Evolutionary conservation across 2,329 filamentous ascomycete species (phyloP).

Genomic region (Annulohypoxylon truncatum): DNA sequence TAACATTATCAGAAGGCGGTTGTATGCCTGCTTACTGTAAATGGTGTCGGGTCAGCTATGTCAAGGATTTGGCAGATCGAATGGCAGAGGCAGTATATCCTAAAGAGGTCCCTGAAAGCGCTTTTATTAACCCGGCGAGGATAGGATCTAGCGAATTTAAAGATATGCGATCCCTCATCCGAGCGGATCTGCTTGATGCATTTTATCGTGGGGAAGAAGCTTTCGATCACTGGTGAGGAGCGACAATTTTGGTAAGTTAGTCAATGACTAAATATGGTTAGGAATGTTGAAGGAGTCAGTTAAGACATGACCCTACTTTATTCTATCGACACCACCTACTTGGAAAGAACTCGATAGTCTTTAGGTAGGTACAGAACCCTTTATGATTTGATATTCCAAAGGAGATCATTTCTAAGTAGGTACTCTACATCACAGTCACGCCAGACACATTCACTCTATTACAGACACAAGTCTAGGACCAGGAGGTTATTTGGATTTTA

Average conservation of each 20-base stretch:
- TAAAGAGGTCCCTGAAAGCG: background rate
- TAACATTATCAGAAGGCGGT: constrained; percentile 37
- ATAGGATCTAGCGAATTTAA: background rate
- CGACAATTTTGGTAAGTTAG: background rate
- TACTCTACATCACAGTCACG: background rate
- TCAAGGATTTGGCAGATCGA: background rate
- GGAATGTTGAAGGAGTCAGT: too few species aligned
- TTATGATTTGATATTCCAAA: background rate
- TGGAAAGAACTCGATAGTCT: background rate
- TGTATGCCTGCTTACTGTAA: background rate
- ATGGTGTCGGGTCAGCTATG: too few species aligned
- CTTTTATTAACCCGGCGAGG: background rate
- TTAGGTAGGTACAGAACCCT: background rate
- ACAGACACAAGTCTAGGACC: background rate
- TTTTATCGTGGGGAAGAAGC: background rate
- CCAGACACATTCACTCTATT: background rate
- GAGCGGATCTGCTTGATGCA: background rate
- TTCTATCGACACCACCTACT: background rate
- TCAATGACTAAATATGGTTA: background rate
- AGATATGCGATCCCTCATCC: background rate
- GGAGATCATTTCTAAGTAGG: background rate
- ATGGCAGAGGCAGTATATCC: background rate
- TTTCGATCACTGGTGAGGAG: background rate
- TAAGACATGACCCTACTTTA: background rate
- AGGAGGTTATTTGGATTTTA: background rate